Evolutionary conservation across 2,329 filamentous ascomycete species (phyloP), one percentile per base, ranked within the genome.

Genomic region (Thermomyces lanuginosus): DNA sequence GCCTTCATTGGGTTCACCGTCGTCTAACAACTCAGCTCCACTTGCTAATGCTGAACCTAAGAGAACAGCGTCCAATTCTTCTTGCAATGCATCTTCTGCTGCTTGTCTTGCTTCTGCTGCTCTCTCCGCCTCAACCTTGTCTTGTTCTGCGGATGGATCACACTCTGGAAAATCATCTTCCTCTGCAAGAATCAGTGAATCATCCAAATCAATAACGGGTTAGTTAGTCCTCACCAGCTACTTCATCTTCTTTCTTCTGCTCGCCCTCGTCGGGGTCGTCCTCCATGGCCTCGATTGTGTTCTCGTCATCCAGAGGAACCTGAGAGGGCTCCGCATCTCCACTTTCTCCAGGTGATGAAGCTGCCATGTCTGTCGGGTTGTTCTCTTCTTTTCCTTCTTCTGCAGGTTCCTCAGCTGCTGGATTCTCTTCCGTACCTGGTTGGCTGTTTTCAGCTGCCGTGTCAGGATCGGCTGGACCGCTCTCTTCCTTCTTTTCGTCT

Each of bases 51-150:
- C 32, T 13, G n/a, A n/a, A n/a, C n/a, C n/a, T n/a, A n/a, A n/a
- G n/a, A n/a, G n/a, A n/a, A n/a, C n/a, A n/a, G n/a, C n/a, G n/a
- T 40, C 41, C 22, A 35, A 38, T 27, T 43, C 41, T 15, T 43
- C 43, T 12, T 42, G 39, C 26, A 43, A 34, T 5, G 46, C 43
- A 5, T 49, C 45, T 24, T 51, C 45, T 8, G 38, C 46, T 14
- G 42, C 48, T 35, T 46, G 39, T 28, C 37, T 39, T 15, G 46
- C 46, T 8, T 40, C 42, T 15, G 37, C 48, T 34, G 41, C 47
- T 25, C 52, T 52, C 28, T 51, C 48, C 4, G 42, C 43, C 20
- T 47, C 45, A 29, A 51, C 41, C 28, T 42, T 36, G 20, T 47
- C 48, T 19, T 32, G 33, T 27, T 39, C 49, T 31, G 39, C 44